Percentiles rank a stretch among this genome's conserved stretches.
These are phyloP conservation scores for Fomitopsis palustris DNA, from an alignment of 1,284 basidiomycete species.

Conservation along the genomic window DNA sequence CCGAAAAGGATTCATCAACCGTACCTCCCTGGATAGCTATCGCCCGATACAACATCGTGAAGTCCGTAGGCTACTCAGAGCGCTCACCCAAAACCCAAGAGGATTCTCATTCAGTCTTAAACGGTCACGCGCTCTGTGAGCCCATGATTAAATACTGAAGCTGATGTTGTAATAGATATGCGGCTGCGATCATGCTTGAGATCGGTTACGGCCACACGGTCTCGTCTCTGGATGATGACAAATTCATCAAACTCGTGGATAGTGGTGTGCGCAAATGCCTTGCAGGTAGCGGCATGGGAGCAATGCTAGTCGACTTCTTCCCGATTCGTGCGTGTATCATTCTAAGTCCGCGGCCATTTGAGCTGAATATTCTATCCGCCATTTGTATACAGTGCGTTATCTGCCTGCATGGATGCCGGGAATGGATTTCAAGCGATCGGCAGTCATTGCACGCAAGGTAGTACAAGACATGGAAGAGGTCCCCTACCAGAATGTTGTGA, in stretches of 20 bases:
- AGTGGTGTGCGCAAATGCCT: slow-evolving; percentile 44
- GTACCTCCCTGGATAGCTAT: slow-evolving; percentile 18
- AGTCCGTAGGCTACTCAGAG: slow-evolving; percentile 20
- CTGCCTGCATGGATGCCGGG: slow-evolving; percentile 56
- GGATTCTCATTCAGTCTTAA: background rate
- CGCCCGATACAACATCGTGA: slow-evolving; percentile 23
- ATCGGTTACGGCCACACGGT: slow-evolving; percentile 27
- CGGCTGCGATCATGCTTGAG: slow-evolving; percentile 20
- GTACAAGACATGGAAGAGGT: slow-evolving; percentile 19
- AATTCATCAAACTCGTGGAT: slow-evolving; percentile 35
- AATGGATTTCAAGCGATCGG: slow-evolving; percentile 48
- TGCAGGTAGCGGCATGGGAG: slow-evolving; percentile 43
- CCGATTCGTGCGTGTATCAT: slow-evolving; percentile 35
- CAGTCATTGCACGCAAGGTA: slow-evolving; percentile 33
- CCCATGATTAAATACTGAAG: slow-evolving; percentile 17
- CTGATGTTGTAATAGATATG: slow-evolving; percentile 18
- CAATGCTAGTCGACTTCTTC: slow-evolving; percentile 53
- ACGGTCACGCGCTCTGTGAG: too few species aligned
- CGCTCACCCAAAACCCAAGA: background rate
- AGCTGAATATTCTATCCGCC: too few species aligned
- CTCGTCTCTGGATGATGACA: slow-evolving; percentile 20
- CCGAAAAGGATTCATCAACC: slow-evolving; percentile 24
- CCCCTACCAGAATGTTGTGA: slow-evolving; percentile 33
- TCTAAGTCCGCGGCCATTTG: background rate
- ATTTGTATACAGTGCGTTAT: slow-evolving; percentile 32